Evolutionary conservation across 768 basidiomycete species (phyloP), one percentile per base, ranked within the genome.

Genomic region (Trametes cubensis): DNA sequence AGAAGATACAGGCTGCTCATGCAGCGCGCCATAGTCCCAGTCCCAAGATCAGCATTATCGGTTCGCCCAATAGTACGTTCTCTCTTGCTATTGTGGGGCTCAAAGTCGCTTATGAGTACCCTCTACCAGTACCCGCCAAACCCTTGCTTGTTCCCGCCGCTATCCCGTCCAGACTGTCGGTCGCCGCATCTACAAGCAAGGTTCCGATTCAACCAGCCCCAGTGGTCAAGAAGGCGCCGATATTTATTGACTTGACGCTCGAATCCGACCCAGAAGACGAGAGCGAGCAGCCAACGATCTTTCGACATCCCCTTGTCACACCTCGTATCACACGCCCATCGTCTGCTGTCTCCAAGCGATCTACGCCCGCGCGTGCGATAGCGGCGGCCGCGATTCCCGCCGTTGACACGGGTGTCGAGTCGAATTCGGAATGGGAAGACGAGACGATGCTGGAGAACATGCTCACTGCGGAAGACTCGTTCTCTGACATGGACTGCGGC

Each of bases 401-500:
- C 20, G 40, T 28, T 34, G 25, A 30, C 40, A 26, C 45, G 25
- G 15, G 45, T 18, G 21, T 2, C 23, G 52, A 26, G n/a, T 59
- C 58, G 28, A 21, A 50, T 44, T 58, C 60, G 20, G 60, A 58
- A 39, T 51, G 45, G 25, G 64, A 61, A 26, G 64, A 68, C 21
- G 67, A 68, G 57, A 34, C 45, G 25, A 59, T 64, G 59, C 47
- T 68, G 42, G 67, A 65, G 60, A 56, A 30, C 18, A 67, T 68
- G 64, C 62, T 67, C 18, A 61, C 58, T 47, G 47, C 59, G 41
- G 47, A 55, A 8, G 42, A 18, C 15, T 26, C 59, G 17, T n/a
- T 26, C 48, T 65, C 66, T 13, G 66, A 68, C 61, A 65, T 67
- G 69, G 66, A 67, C 44, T 53, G 54, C 47, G 54, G 39, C 25